Base-by-base conservation (phyloP, 2,329 filamentous ascomycete genomes). In the Lasiodiplodia gonubiensis region DNA sequence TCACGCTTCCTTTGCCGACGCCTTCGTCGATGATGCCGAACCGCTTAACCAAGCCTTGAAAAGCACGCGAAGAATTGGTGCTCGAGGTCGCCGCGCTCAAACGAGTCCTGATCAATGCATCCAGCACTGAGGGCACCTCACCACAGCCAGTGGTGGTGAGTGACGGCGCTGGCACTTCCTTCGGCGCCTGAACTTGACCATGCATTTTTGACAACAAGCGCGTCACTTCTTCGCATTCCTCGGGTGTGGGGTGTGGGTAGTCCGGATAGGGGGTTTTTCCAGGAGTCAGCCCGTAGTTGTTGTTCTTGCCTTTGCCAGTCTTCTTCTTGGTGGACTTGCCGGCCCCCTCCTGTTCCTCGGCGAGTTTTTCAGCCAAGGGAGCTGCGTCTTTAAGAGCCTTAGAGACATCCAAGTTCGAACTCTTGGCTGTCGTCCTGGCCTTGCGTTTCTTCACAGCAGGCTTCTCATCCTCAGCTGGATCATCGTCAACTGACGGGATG, bases 201-300 rank as follows among this genome's bases (percentile, higher is more conserved):
- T 96, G 92, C 0, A 88, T 76, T 14, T 83, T 82, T 1, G 88
- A 85, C 0, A 96, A 85, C 2, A 94, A 80, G 0, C 82, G 80
- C 66, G 88, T 86, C 4, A 94, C 90, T 72, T 90, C 85, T 70
- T 89, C 84, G 74, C 92, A 94, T 71, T 92, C 88, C 61, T 88
- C 86, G 0, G 83, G 73, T 0, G 89, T 93, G 0, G 92, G 92
- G 66, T 84, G 85, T 2, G 77, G 72, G 76, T 87, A 90, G 67
- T 89, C 82, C 0, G 91, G 90, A 70, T 90, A 96, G 0, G 92
- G 92, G 0, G 88, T 85, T 64, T 77, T 69, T 27, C 83, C 83
- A 14, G 81, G 81, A 11, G 78, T 83, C 30, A 85, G 75, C 14
- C 82, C 80, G 67, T 83, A 83, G 55, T 78, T 76, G 52, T 73